A percentile compares a stretch with the other conserved stretches of the same genome.
These are phyloP conservation scores for Hordeum marinum DNA, from an alignment of 176 grass and related monocot species.

Conservation along the genomic window DNA sequence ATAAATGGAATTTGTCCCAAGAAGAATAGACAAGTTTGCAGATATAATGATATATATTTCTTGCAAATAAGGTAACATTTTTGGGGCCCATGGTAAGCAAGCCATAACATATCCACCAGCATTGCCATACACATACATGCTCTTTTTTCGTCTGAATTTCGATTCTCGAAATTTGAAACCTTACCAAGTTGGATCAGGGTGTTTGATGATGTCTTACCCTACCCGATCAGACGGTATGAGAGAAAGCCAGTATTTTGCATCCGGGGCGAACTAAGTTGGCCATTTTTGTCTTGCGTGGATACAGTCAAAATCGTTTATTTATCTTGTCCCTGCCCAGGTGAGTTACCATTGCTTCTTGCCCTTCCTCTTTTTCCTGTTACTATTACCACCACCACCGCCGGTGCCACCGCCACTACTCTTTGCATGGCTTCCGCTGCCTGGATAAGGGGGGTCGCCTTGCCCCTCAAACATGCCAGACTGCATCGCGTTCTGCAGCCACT, in stretches of 20 bases:
- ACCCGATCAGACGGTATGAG: no score
- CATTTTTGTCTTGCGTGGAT: not conserved
- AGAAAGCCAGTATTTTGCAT: not conserved
- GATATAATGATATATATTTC: not conserved
- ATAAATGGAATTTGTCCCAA: not conserved
- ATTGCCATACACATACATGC: not conserved
- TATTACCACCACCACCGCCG: conserved; percentile 14
- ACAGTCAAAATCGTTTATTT: conserved; percentile 22
- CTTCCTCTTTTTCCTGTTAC: conserved; percentile 67
- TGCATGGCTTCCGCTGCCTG: conserved; percentile 35
- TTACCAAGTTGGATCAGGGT: conserved; percentile 6
- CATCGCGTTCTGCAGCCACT: conserved; percentile 85
- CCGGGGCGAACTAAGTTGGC: not conserved
- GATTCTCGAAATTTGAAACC: not conserved
- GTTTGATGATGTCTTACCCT: not conserved
- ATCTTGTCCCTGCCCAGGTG: not conserved
- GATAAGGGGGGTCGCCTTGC: conserved; percentile 39
- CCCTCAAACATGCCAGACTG: conserved; percentile 81
- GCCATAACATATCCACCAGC: not conserved
- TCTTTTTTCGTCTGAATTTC: not conserved
- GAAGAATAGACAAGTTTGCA: not conserved
- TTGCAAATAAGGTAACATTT: not conserved
- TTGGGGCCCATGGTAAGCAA: not conserved
- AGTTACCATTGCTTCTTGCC: conserved; percentile 83
- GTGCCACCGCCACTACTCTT: conserved; percentile 36